Conservation (phyloP, 1,284 basidiomycete species). For the Lentinula novae-zelandiae region DNA sequence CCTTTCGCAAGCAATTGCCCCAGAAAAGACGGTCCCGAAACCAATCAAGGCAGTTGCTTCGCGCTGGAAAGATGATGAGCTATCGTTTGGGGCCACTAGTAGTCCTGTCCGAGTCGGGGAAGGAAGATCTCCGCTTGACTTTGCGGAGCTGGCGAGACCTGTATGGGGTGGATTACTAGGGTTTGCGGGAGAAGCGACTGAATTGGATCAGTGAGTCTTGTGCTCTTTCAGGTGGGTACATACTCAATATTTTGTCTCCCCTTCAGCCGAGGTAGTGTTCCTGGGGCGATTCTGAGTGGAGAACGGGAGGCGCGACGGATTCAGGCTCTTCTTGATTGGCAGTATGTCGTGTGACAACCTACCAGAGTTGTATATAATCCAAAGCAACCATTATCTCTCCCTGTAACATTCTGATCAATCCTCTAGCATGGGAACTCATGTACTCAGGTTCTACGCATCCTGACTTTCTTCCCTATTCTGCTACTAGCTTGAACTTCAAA, state of each 20-base stretch:
- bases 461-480: too few species aligned
- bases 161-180: slow-evolving; percentile 9
- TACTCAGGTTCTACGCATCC: too few species aligned
- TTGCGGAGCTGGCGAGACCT: slow-evolving; percentile 9
- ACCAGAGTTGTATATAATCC: background rate
- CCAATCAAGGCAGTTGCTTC: slow-evolving; percentile 3
- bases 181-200: slow-evolving; percentile 11
- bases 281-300: slow-evolving; percentile 10
- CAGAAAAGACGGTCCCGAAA: background rate
- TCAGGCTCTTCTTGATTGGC: slow-evolving; percentile 1
- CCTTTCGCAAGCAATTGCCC: slow-evolving; percentile 2
- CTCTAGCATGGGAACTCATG: too few species aligned
- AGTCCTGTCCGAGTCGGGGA: slow-evolving; percentile 7
- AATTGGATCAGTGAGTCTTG: slow-evolving; percentile 10
- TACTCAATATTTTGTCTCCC: background rate
- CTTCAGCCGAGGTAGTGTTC: slow-evolving; percentile 10
- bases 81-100: slow-evolving; percentile 8
- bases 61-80: slow-evolving; percentile 6
- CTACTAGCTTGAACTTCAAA: too few species aligned
- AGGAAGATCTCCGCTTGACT: slow-evolving; percentile 8
- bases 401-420: too few species aligned
- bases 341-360: background rate
- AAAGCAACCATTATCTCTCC: too few species aligned
- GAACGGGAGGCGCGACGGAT: slow-evolving; percentile 7
- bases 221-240: background rate